Evolutionary conservation across 2,329 filamentous ascomycete species (phyloP), one percentile per base, ranked within the genome.

Genomic region (Ophiocordyceps unilateralis): DNA sequence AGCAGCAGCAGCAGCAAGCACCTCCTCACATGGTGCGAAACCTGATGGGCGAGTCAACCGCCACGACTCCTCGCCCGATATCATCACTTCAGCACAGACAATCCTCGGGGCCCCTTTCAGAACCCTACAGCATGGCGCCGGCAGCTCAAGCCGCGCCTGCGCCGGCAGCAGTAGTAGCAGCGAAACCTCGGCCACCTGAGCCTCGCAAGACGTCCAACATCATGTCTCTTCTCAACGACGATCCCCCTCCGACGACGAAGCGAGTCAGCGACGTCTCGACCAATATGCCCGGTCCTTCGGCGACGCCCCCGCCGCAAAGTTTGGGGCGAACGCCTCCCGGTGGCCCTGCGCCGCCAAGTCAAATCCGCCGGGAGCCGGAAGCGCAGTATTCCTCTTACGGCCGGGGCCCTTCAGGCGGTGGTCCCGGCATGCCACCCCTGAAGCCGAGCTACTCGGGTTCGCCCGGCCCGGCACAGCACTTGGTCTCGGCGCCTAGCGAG

Each of bases 161-260:
- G 12, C 54, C 59, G n/a, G 49, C 55, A 23, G 52, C 56, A 15
- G 49, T 9, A 26, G 9, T 47, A 5, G 49, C 54, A n/a, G 59
- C 61, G 3, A 62, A 62, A 9, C 57, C 65, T 20, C 58, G 65
- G 23, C 57, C 65, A 34, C 55, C 69, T 2, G 70, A 73, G 49
- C 60, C 60, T 40, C 66, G 70, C n/a, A 79, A 78, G 60, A 76
- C 69, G 8, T 78, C 74, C 14, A 79, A 64, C 48, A 67, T 81
- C 47, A 76, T 78, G 68, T 73, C 74, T 0, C 56, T 81, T 46
- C 62, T 81, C 3, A 78, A 78, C 49, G 73, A 78, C 47, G 76
- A 78, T 43, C 66, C 69, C 8, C 61, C 61, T 4, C 60, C 66
- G 6, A 60, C 67, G 7, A 66, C 66, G n/a, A 74, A 75, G 56